These are phyloP conservation scores for Cochliopodium minus DNA, from an alignment of 208 protist species.

Conservation along the genomic window DNA sequence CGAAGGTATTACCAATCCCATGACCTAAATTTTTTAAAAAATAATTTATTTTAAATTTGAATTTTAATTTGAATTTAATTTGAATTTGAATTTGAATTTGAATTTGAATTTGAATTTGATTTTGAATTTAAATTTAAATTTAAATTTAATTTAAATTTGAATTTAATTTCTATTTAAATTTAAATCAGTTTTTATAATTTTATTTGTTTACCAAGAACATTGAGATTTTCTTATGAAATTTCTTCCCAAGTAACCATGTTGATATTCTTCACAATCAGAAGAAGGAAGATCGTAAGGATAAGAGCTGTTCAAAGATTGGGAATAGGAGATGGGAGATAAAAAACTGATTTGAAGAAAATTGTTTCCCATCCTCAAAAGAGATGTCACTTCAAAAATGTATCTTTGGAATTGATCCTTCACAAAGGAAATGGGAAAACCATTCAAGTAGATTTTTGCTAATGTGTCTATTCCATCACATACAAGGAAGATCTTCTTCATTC, in stretches of 20 bases:
- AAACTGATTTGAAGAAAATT: background rate
- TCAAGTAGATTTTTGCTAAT: background rate
- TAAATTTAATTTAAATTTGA: background rate
- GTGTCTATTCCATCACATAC: background rate
- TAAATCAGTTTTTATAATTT: no score
- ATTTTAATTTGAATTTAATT: background rate
- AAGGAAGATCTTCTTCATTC: no score
- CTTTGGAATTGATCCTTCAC: background rate
- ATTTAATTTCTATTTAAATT: background rate
- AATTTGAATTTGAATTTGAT: background rate
- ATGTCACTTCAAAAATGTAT: background rate
- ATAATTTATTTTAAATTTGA: background rate
- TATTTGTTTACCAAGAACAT: no score
- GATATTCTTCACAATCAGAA: background rate
- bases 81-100: background rate
- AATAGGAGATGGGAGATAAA: background rate
- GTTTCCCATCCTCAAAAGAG: background rate
- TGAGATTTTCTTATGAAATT: slow-evolving; percentile 1
- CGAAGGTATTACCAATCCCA: no score
- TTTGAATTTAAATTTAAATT: background rate
- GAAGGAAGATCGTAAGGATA: background rate
- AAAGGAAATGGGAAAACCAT: background rate
- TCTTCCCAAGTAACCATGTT: background rate
- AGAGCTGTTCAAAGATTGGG: background rate
- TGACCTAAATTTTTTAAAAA: no score